Evolutionary conservation across 2,329 filamentous ascomycete species (phyloP).

Genomic region (Fusarium veterinarium): DNA sequence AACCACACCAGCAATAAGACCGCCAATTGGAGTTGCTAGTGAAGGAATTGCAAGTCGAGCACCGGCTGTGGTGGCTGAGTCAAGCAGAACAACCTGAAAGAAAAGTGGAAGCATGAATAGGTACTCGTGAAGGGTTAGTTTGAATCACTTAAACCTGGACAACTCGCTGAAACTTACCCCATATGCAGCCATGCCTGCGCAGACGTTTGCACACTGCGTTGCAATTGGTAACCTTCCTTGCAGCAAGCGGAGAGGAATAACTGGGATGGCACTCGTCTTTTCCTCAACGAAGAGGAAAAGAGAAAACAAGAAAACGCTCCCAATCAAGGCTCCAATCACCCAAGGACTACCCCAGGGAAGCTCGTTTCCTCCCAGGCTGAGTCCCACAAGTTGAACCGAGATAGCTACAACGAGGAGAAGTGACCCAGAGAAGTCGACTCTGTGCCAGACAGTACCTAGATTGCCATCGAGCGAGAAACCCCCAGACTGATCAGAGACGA

Average conservation of each 20-base stretch:
- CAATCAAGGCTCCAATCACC: constrained; percentile 59
- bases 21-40: constrained; percentile 67
- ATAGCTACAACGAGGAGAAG: constrained; percentile 68
- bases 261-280: constrained; percentile 61
- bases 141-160: neutral
- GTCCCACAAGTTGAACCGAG: constrained; percentile 65
- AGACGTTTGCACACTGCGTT: constrained; percentile 69
- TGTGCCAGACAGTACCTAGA: constrained; percentile 59
- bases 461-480: constrained; percentile 46
- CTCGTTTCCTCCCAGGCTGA: constrained; percentile 68
- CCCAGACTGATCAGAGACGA: constrained; percentile 59
- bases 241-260: constrained; percentile 68
- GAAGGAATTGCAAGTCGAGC: constrained; percentile 73
- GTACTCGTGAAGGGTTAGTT: constrained; percentile 55
- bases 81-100: constrained; percentile 74
- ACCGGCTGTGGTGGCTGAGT: constrained; percentile 72
- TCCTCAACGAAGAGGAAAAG: constrained; percentile 62
- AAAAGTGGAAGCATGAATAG: constrained; percentile 78
- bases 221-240: constrained; percentile 64
- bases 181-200: constrained; percentile 70
- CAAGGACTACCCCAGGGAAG: constrained; percentile 62
- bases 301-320: constrained; percentile 56
- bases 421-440: constrained; percentile 69
- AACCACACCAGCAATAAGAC: constrained; percentile 66
- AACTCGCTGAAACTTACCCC: constrained; percentile 58